These are phyloP conservation scores for Solanum bulbocastanum DNA, from an alignment of 257 asterid species.

Conservation along the genomic window DNA sequence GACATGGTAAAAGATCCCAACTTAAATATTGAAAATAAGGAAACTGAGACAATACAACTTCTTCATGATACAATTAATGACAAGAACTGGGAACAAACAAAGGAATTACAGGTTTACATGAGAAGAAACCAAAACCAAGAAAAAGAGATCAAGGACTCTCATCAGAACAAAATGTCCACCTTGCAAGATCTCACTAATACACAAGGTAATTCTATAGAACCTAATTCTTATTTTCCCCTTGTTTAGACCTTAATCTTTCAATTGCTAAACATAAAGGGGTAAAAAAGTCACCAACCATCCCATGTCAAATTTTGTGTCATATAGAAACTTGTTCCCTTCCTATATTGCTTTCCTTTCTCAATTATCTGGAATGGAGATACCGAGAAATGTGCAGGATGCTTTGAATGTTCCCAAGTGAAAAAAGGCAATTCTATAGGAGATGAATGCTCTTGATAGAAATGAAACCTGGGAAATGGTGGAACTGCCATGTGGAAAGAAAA, in stretches of 20 bases:
- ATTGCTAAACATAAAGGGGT: background rate
- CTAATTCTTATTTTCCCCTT: background rate
- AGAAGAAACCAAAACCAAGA: background rate
- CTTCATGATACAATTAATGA: background rate
- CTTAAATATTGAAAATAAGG: background rate
- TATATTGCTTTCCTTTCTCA: no score
- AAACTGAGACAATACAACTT: background rate
- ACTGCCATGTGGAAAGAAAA: background rate
- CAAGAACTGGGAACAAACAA: background rate
- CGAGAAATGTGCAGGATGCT: no score
- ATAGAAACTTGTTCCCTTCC: background rate
- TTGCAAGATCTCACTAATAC: background rate
- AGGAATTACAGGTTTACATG: background rate
- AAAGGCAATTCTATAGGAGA: background rate
- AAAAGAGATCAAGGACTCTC: background rate
- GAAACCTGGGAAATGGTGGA: no score
- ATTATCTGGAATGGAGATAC: no score
- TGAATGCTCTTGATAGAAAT: background rate
- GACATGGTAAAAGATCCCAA: background rate
- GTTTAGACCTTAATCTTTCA: background rate
- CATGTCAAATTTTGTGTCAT: background rate
- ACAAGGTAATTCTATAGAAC: background rate
- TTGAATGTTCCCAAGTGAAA: no score
- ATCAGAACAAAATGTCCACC: no score
- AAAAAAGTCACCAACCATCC: background rate